Base-by-base conservation (phyloP, 2,329 filamentous ascomycete genomes). In the Penicillium sp. region DNA sequence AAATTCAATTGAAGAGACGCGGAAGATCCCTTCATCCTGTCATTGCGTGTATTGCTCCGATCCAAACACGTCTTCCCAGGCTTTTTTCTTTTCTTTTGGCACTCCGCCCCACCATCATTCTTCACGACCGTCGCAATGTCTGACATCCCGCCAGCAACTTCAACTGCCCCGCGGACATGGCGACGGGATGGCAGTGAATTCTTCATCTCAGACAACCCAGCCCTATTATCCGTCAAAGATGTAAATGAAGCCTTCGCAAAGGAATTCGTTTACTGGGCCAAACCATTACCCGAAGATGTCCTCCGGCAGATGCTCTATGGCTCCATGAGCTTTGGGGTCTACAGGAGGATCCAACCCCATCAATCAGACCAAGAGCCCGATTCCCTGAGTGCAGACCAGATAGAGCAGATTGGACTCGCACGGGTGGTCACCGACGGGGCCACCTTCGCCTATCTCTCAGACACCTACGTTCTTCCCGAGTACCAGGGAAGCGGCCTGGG, bases 351-450 rank as follows among this genome's bases (percentile, higher is more conserved):
- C 8, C 25, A 43, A 11, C 14, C 40, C 11, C 13, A 11, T 1
- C 17, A 42, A 15, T 15, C 41, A 10, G 30, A 36, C 4, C 26
- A 30, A 6, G 35, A 37, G 3, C 29, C 28, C 13, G 17, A 33
- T 6, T 18, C 19, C 11, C 45, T 53, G 21, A 33, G 30, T 15
- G 19, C 43, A n/a, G 28, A 40, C 7, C 36, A 47, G 7, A 56
- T 53, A 7, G 58, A 61, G n/a, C 67, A 73, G 51, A 69, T 84
- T 33, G 81, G 80, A 1, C 72, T 83, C 40, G 76, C 74, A 1
- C 73, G 84, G 21, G 62, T 85, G n/a, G 68, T 87, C 36, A 88
- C 84, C 7, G 85, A 88, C 62, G 76, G 78, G 53, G 74, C 80
- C 32, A 84, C 83, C 0, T 79, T 86, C 51, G 81, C 77, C 21